Evolutionary conservation across 768 basidiomycete species (phyloP).

Genomic region (Boletus barrowsii): DNA sequence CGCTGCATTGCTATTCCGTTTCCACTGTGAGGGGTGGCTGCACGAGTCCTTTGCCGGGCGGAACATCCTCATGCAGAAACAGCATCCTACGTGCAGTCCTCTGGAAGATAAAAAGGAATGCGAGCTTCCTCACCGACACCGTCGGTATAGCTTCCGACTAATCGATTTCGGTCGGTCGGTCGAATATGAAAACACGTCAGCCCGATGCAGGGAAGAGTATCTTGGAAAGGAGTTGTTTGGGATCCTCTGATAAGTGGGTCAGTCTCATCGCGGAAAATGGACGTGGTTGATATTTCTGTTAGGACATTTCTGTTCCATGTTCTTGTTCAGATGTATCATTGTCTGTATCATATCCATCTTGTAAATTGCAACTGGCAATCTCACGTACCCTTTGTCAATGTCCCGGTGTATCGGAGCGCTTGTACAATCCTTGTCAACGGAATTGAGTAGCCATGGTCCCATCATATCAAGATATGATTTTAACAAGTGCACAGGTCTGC

Average conservation of each 20-base stretch:
- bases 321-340: too few species aligned
- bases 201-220: background rate
- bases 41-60: conserved; percentile 43
- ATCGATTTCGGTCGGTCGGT: conserved; percentile 48
- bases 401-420: too few species aligned
- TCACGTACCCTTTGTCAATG: too few species aligned
- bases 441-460: too few species aligned
- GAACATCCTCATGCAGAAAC: conserved; percentile 43
- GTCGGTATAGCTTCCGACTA: conserved; percentile 36
- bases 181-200: fast-evolving
- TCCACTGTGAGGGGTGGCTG: conserved; percentile 36
- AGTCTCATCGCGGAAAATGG: background rate
- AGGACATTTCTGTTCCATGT: too few species aligned
- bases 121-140: background rate
- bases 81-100: conserved; percentile 33
- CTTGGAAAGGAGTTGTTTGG: background rate
- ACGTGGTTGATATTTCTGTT: too few species aligned
- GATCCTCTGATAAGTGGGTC: background rate
- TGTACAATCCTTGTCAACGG: too few species aligned
- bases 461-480: too few species aligned
- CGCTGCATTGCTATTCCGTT: conserved; percentile 35
- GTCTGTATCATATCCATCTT: too few species aligned
- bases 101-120: background rate
- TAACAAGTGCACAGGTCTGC: too few species aligned
- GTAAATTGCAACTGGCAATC: too few species aligned